Percentiles rank a stretch among this genome's conserved stretches.
phyloP scores from a whole-genome alignment of 1,284 basidiomycete species.

The Trametes versicolor region DNA sequence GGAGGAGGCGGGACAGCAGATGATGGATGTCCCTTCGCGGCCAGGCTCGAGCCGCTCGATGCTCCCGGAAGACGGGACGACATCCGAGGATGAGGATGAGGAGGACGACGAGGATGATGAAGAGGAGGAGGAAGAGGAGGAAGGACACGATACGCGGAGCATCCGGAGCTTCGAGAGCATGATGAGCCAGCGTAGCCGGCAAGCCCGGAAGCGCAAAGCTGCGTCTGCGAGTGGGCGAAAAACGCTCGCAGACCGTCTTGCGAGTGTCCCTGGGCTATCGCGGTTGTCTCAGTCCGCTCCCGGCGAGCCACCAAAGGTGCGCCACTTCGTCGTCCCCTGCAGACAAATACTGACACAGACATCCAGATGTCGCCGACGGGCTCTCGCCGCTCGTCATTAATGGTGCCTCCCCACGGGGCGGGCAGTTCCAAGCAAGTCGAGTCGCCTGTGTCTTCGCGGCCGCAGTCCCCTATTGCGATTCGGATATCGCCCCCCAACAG shows the following conservation, averaged over 20 bases:
- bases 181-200: constrained; percentile 64
- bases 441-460: constrained; percentile 57
- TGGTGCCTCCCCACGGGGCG: constrained; percentile 43
- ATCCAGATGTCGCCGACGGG: constrained; percentile 54
- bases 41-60: constrained; percentile 62
- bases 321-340: constrained; percentile 5
- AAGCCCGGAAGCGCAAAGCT: constrained; percentile 43
- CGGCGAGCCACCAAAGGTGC: constrained; percentile 39
- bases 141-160: constrained; percentile 67
- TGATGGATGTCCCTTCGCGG: constrained; percentile 67
- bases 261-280: constrained; percentile 71
- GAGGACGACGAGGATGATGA: constrained; percentile 44
- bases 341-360: neutral
- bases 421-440: constrained; percentile 44
- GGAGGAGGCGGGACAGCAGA: constrained; percentile 73
- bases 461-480: constrained; percentile 51
- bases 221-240: constrained; percentile 51
- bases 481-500: constrained; percentile 64
- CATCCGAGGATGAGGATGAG: constrained; percentile 45
- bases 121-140: constrained; percentile 49
- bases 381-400: constrained; percentile 58
- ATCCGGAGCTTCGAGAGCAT: constrained; percentile 87
- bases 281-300: constrained; percentile 48
- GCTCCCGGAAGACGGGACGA: constrained; percentile 42
- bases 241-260: constrained; percentile 80